Evolutionary conservation across 2,329 filamentous ascomycete species (phyloP).

Genomic region (Fusarium goolgardi): DNA sequence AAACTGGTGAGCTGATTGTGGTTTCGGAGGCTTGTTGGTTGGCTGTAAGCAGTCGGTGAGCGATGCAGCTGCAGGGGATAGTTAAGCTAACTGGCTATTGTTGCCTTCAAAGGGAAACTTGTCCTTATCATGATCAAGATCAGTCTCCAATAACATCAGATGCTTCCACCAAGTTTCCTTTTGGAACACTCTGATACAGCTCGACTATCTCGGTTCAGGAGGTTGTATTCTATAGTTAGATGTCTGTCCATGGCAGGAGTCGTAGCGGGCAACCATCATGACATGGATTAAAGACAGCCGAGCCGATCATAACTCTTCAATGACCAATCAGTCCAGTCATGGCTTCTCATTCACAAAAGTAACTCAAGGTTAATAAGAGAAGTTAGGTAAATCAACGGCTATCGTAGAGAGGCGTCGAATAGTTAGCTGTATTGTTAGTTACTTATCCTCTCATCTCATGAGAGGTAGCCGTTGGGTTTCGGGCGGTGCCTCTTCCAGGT

Average conservation of each 20-base stretch:
- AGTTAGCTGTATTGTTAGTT: conserved; percentile 1
- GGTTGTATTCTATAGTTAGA: conserved; percentile 2
- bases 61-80: conserved; percentile 30
- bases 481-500: conserved; percentile 36
- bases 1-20: conserved; percentile 39
- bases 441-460: conserved; percentile 4
- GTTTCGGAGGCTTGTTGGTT: conserved; percentile 37
- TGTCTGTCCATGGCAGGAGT: conserved; percentile 18
- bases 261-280: conserved; percentile 33
- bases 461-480: conserved; percentile 10
- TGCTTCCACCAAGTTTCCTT: neutral
- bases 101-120: conserved; percentile 15
- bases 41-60: conserved; percentile 30
- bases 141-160: conserved; percentile 3
- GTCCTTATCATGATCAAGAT: conserved; percentile 23
- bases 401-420: conserved; percentile 12
- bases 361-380: neutral
- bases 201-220: neutral
- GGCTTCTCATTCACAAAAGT: neutral
- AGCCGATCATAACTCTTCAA: conserved; percentile 1
- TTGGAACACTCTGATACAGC: conserved; percentile 1
- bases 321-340: neutral
- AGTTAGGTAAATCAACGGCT: conserved; percentile 14
- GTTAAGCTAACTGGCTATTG: conserved; percentile 9
- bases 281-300: neutral